Conservation (phyloP, 108 stramenopile genomes). For the Nannochloropsis granulata region DNA sequence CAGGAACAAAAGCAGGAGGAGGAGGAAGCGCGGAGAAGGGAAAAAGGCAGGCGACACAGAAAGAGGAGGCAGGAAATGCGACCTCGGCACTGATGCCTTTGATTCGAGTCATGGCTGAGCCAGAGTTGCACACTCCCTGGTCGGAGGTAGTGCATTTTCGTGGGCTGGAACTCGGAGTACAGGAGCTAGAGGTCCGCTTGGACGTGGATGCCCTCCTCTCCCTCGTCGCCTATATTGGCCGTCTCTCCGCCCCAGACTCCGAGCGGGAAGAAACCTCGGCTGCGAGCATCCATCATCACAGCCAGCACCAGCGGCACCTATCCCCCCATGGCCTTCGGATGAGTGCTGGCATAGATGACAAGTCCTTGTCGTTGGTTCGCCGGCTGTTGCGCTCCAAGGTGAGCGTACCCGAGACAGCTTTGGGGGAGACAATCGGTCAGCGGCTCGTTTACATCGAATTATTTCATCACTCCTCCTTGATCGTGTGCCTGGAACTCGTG, state of each 20-base stretch:
- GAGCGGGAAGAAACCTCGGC: not conserved
- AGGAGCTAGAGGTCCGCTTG: not conserved
- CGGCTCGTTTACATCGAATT: not conserved
- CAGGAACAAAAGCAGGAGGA: not conserved
- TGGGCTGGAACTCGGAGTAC: not conserved
- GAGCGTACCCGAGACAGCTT: not conserved
- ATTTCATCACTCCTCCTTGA: not conserved
- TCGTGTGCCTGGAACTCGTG: not conserved
- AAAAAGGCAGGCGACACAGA: not conserved
- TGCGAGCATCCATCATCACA: not conserved
- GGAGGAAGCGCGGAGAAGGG: not conserved
- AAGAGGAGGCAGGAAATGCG: not conserved
- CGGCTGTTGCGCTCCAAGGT: not conserved
- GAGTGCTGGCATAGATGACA: not conserved
- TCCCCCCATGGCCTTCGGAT: not conserved
- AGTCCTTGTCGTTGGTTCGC: not conserved
- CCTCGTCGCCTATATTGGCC: not conserved
- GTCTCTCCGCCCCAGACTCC: not conserved
- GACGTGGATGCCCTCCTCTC: not conserved
- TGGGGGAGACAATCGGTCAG: not conserved
- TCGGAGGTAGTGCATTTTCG: not conserved
- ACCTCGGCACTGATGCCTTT: not conserved
- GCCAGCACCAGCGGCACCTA: not conserved
- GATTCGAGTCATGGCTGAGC: not conserved
- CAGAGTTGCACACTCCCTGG: not conserved